A percentile compares a stretch with the other conserved stretches of the same genome.
phyloP scores from a whole-genome alignment of 106 monocot genomes.

The Triglochin maritima region DNA sequence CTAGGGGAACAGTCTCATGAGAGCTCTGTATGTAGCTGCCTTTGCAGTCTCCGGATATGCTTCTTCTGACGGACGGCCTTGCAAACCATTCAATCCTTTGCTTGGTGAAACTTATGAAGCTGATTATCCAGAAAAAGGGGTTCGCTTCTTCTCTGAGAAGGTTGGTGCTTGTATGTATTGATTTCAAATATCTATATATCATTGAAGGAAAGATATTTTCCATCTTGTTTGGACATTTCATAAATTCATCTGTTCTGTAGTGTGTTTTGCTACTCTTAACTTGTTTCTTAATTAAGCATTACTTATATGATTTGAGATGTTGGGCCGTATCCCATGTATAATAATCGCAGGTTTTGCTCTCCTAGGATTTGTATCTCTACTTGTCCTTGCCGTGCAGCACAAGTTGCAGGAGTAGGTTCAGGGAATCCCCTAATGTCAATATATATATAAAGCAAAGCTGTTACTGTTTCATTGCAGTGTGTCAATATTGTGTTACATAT shows the following conservation, averaged over 20 bases:
- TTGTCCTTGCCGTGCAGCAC: too few species aligned
- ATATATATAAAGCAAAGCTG: too few species aligned
- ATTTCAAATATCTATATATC: neutral
- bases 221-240: neutral
- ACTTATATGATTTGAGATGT: too few species aligned
- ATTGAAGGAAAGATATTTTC: neutral
- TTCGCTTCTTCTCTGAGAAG: constrained; percentile 90
- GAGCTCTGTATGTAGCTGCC: constrained; percentile 87
- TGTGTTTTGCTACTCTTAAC: too few species aligned
- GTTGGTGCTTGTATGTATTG: constrained; percentile 17
- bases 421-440: too few species aligned
- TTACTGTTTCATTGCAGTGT: too few species aligned
- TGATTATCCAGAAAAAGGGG: constrained; percentile 69
- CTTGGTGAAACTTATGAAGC: constrained; percentile 95
- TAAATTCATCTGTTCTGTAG: neutral
- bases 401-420: too few species aligned
- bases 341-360: too few species aligned
- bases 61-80: constrained; percentile 69
- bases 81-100: constrained; percentile 94
- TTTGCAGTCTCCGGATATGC: constrained; percentile 96
- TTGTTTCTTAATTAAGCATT: too few species aligned
- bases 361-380: too few species aligned
- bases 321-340: too few species aligned
- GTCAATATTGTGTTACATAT: too few species aligned
- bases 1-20: constrained; percentile 86